A percentile compares a stretch with the other conserved stretches of the same genome.
These are phyloP conservation scores for Excoecaria agallocha DNA, from an alignment of 345 rosid genomes.

Conservation along the genomic window DNA sequence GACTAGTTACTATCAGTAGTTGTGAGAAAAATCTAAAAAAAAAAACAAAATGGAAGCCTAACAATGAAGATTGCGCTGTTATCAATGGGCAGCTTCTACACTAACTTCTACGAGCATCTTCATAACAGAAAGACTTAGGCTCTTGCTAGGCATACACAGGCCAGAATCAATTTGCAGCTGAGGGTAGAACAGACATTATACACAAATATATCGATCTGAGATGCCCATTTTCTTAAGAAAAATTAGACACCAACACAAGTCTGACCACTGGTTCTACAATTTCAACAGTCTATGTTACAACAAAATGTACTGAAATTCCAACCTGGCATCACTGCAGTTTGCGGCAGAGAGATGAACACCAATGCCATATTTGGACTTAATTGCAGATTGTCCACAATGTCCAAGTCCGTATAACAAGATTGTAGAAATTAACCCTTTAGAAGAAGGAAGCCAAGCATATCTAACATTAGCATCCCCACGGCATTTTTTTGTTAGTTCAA, in stretches of 20 bases:
- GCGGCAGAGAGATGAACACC: constrained; percentile 76
- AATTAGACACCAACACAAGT: background rate
- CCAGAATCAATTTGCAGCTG: background rate
- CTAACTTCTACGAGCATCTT: background rate
- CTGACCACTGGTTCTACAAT: background rate
- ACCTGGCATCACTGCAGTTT: constrained; percentile 65
- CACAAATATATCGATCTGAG: background rate
- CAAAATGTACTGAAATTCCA: constrained; percentile 5
- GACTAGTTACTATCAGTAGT: background rate
- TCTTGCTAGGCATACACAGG: background rate
- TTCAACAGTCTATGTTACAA: background rate
- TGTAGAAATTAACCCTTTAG: constrained; percentile 43
- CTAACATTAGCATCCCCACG: constrained; percentile 84
- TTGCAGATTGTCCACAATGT: constrained; percentile 49
- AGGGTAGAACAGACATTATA: background rate
- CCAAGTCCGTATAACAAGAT: constrained; percentile 64
- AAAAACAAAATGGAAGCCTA: background rate
- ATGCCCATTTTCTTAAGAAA: background rate
- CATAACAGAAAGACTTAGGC: background rate
- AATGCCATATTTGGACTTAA: constrained; percentile 56
- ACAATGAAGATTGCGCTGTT: background rate
- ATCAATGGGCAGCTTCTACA: no score
- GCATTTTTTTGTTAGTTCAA: constrained; percentile 52
- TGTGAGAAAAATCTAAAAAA: no score
- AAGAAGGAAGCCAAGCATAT: constrained; percentile 87